Evolutionary conservation across 352 stramenopile genomes (phyloP), one percentile per base, ranked within the genome.

Genomic region (Phytophthora tentaculata): DNA sequence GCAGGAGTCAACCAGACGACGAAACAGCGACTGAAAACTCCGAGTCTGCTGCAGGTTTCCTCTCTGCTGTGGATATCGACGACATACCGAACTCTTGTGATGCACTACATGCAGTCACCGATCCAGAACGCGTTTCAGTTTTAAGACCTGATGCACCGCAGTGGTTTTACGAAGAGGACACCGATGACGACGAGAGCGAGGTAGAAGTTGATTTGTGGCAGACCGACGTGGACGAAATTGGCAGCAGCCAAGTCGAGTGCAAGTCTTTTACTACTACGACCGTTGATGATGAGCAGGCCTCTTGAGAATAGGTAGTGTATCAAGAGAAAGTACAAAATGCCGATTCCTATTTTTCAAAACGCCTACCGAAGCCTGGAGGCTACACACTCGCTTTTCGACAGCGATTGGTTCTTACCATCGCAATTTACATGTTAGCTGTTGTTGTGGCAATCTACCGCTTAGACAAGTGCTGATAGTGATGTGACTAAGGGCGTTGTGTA

Each of bases 161-260:
- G 39, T 72, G 64, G 58, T 72, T 72, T 63, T 24, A 50, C 32
- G 64, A 59, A 19, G 54, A 59, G 3, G 51, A 53, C 19, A 63
- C 51, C 19, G 37, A 44, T 6, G 45, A 48, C 12, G 23, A 66
- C 12, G 20, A 23, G 7, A 50, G 37, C 17, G 35, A 22, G 10
- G 8, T 19, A 22, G 54, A 64, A 49, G 20, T 4, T 28, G 39
- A 22, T 43, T 20, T 16, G 13, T 17, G 17, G 51, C n/a, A 14
- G 51, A 29, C 47, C 3, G 22, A 29, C 17, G 24, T 14, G n/a
- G 62, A 59, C 16, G 55, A 58, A 20, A 12, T 9, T 59, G 23
- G 28, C 17, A 58, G 19, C 37, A 53, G 22, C 2, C 29, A 22
- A 52, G 24, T 24, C 16, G 28, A 28, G 28, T 29, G 22, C 16